These are phyloP conservation scores for Boletus patriciae DNA, from an alignment of 768 basidiomycete species.

Conservation along the genomic window DNA sequence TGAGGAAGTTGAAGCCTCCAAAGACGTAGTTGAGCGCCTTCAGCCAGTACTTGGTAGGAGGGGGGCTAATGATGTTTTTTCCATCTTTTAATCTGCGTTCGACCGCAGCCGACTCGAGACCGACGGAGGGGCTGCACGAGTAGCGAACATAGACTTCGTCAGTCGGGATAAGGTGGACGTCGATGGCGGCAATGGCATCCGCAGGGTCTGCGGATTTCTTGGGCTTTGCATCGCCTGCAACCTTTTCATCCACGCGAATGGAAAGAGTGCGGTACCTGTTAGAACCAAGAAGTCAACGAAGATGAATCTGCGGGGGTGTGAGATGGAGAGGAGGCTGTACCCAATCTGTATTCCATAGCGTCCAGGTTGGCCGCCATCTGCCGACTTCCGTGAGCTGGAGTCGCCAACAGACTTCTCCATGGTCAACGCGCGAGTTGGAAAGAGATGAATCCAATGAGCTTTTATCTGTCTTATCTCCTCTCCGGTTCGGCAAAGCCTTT, in stretches of 20 bases:
- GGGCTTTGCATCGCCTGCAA: slow-evolving; percentile 14
- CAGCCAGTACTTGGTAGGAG: slow-evolving; percentile 47
- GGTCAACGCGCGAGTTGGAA: neutral
- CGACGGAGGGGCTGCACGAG: slow-evolving; percentile 41
- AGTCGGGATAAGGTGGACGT: slow-evolving; percentile 44
- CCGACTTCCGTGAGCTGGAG: slow-evolving; percentile 13
- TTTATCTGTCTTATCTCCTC: slow-evolving; percentile 20
- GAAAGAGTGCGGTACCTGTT: slow-evolving; percentile 47
- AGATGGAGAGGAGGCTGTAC: slow-evolving; percentile 3
- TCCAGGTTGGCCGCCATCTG: slow-evolving; percentile 11
- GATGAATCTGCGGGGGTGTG: rapidly evolving
- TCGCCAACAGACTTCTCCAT: slow-evolving; percentile 23
- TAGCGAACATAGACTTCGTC: slow-evolving; percentile 47
- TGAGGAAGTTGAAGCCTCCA: slow-evolving; percentile 57
- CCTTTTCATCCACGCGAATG: slow-evolving; percentile 40
- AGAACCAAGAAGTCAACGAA: neutral
- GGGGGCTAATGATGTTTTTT: slow-evolving; percentile 51
- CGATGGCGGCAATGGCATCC: slow-evolving; percentile 44
- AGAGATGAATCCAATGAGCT: neutral
- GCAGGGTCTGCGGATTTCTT: slow-evolving; percentile 34
- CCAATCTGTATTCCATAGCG: slow-evolving; percentile 35
- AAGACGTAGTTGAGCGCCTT: slow-evolving; percentile 55
- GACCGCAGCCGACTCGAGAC: slow-evolving; percentile 49
- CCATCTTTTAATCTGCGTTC: slow-evolving; percentile 40
- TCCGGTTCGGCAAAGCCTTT: neutral